Percentiles rank a stretch among this genome's conserved stretches.
phyloP scores from a whole-genome alignment of 1,284 basidiomycete species.

The Cryptococcus sp. region DNA sequence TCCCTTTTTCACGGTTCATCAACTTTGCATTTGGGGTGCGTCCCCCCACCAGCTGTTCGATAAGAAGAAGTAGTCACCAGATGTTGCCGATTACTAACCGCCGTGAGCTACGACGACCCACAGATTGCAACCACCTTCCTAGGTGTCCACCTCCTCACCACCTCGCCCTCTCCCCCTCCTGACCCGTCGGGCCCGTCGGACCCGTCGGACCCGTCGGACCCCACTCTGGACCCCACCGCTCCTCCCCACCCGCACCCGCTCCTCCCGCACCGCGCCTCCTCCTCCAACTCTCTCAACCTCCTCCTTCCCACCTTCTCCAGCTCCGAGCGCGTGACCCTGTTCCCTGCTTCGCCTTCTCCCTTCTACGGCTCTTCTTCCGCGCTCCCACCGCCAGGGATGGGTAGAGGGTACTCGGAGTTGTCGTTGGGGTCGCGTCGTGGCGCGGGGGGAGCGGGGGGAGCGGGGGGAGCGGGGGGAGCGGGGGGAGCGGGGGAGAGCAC shows the following conservation, averaged over 20 bases:
- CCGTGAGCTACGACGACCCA: no score
- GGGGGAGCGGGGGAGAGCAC: no score
- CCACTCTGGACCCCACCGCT: background rate
- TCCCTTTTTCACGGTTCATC: conserved; percentile 74
- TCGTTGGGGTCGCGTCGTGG: no score
- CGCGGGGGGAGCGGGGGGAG: no score
- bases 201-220: conserved; percentile 4
- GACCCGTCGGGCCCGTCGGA: background rate
- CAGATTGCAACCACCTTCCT: conserved; percentile 53
- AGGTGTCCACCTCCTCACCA: conserved; percentile 64
- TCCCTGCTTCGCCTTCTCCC: conserved; percentile 11
- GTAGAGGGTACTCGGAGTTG: background rate
- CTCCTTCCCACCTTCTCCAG: conserved; percentile 22
- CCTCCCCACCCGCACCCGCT: background rate
- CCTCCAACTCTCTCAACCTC: conserved; percentile 18
- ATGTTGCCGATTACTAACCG: background rate
- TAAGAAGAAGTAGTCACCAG: no score
- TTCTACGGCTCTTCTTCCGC: background rate
- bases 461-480: no score
- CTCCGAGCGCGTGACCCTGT: conserved; percentile 24
- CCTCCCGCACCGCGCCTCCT: background rate
- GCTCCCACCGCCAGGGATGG: background rate
- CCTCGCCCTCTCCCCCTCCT: conserved; percentile 20
- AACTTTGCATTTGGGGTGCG: conserved; percentile 49
- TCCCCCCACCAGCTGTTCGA: no score